Evolutionary conservation across 257 asterid species (phyloP).

Genomic region (Cruciata laevipes): DNA sequence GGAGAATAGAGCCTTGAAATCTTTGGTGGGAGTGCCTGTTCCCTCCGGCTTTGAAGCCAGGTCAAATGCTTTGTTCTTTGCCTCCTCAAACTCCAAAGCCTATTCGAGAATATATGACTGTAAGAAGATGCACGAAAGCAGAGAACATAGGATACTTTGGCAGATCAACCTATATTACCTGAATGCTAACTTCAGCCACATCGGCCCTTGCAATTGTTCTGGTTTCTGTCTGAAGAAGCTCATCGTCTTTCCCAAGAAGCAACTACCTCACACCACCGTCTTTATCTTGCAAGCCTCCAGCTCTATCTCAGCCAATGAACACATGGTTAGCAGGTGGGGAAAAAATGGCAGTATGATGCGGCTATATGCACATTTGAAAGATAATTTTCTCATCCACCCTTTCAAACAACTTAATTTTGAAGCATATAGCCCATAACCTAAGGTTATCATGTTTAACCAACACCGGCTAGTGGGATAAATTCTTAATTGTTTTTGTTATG

Average conservation of each 20-base stretch:
- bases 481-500: not conserved
- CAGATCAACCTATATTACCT: slow-evolving; percentile 51
- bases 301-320: slow-evolving; percentile 36
- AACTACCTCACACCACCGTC: slow-evolving; percentile 87
- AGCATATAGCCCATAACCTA: not conserved
- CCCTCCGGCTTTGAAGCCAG: slow-evolving; percentile 91
- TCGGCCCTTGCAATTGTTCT: slow-evolving; percentile 70
- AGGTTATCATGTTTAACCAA: not conserved
- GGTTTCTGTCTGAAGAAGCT: slow-evolving; percentile 76
- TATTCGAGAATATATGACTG: slow-evolving; percentile 18
- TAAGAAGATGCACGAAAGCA: slow-evolving; percentile 6
- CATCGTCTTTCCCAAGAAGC: slow-evolving; percentile 82
- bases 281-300: slow-evolving; percentile 92
- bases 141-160: too few species aligned
- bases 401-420: not conserved
- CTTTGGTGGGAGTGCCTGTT: slow-evolving; percentile 64
- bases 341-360: not conserved
- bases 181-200: slow-evolving; percentile 90
- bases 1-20: slow-evolving; percentile 79
- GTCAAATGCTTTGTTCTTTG: slow-evolving; percentile 75
- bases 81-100: slow-evolving; percentile 83
- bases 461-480: not conserved
- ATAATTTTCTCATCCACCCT: not conserved
- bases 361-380: not conserved
- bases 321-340: not conserved